A percentile compares a stretch with the other conserved stretches of the same genome.
These are phyloP conservation scores for Colletotrichum truncatum DNA, from an alignment of 2,329 filamentous ascomycete genomes.

Conservation along the genomic window DNA sequence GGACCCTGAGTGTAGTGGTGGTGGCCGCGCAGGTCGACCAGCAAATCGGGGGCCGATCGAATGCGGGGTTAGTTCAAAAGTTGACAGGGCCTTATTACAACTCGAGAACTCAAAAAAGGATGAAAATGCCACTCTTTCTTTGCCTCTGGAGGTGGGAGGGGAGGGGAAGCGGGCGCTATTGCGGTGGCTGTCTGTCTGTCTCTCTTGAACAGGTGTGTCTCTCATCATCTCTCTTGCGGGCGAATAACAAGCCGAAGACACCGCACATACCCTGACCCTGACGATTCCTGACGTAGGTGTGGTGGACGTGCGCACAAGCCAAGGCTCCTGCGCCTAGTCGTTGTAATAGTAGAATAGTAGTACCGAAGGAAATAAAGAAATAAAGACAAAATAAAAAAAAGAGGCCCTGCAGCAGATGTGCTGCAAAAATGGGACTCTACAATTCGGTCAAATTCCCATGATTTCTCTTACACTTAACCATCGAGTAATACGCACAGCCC, in stretches of 20 bases:
- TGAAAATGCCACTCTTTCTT: neutral
- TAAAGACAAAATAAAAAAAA: neutral
- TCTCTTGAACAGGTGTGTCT: neutral
- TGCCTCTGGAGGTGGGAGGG: no score
- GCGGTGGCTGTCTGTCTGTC: neutral
- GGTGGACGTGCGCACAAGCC: conserved; percentile 1
- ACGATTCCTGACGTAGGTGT: conserved; percentile 24
- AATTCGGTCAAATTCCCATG: neutral
- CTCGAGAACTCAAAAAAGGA: conserved; percentile 4
- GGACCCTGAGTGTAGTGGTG: conserved; percentile 26
- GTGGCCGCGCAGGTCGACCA: conserved; percentile 16
- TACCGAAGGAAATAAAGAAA: neutral
- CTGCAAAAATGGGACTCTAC: no score
- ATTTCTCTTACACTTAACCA: conserved; percentile 29
- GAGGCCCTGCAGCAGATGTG: neutral
- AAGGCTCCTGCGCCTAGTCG: conserved; percentile 4
- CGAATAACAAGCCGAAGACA: conserved; percentile 11
- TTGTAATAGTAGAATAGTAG: no score
- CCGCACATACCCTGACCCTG: conserved; percentile 10
- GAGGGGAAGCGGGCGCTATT: no score
- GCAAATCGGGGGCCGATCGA: conserved; percentile 22
- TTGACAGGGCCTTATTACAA: conserved; percentile 29
- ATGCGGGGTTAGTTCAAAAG: conserved; percentile 23
- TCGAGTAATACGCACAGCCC: conserved; percentile 23
- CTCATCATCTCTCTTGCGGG: neutral